Base-by-base conservation (phyloP, 768 basidiomycete genomes). In the Calvatia gigantea region DNA sequence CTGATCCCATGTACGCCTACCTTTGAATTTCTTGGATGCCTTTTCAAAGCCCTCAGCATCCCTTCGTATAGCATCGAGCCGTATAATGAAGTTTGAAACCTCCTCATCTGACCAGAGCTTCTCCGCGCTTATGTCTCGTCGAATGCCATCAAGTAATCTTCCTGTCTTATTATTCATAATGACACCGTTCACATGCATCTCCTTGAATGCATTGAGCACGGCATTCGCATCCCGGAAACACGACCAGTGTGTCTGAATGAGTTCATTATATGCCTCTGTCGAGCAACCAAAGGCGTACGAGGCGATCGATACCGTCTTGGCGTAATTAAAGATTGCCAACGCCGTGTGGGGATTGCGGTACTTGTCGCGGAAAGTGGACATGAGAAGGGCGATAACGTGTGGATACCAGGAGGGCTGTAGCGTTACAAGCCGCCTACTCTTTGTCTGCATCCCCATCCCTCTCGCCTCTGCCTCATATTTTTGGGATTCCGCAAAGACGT, bases 241-340 rank as follows among this genome's bases (percentile, higher is more conserved):
- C 6, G 74, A 70, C 95, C 95, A 98, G 17, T 83, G 83, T n/a
- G 89, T 92, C 63, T 82, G 76, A 25, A 98, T 81, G 17, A 94
- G 77, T 66, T 96, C 92, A 68, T 94, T 93, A 70, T 96, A 97
- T 0, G 87, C 89, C 8, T 78, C 78, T 0, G 94, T 89, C 8
- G 91, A 88, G 69, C 95, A 98, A 2, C 94, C 95, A 62, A 87
- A 86, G 28, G 95, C 87, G 68, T 91, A 98, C 4, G 89, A 92
- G 3, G 85, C 77, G 46, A 87, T 81, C 1, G 89, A 91, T 3
- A 85, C 79, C 37, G 79, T 79, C 37, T 85, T 82, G 0, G 92
- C 89, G 67, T 94, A 80, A 47, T 86, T 76, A 73, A 97, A 98
- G 23, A 96, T 78, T 17, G 86, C 78, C 15, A 98, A 79, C 1